Conservation (phyloP, 176 grass and related monocot genomes). For the Ampelocalamus luodianensis region DNA sequence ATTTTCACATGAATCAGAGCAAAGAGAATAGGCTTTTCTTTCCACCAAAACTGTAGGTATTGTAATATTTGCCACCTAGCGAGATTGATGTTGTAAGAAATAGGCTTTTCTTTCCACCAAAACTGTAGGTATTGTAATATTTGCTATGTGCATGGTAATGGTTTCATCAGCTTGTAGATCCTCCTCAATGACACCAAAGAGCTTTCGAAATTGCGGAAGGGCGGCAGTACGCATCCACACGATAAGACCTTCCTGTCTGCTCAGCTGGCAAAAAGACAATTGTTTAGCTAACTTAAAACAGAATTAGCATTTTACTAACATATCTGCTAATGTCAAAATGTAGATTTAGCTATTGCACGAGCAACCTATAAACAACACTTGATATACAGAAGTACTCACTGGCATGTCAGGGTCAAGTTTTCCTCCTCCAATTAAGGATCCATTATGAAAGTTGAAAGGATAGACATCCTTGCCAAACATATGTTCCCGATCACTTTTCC, state of each 20-base stretch:
- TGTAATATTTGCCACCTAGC: slow-evolving; percentile 97
- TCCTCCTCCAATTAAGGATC: slow-evolving; percentile 81
- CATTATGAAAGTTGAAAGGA: slow-evolving; percentile 98
- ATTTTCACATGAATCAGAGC: slow-evolving; percentile 81
- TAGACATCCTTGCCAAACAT: slow-evolving; percentile 94
- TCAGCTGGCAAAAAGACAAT: slow-evolving; percentile 55
- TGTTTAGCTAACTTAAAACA: slow-evolving; percentile 30
- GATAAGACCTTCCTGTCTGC: slow-evolving; percentile 90
- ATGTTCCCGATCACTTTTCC: slow-evolving; percentile 82
- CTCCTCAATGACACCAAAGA: slow-evolving; percentile 85
- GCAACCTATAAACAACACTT: slow-evolving; percentile 21
- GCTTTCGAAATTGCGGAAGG: slow-evolving; percentile 86
- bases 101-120: slow-evolving; percentile 80
- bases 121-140: slow-evolving; percentile 93
- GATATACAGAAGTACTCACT: slow-evolving; percentile 54
- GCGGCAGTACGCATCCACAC: slow-evolving; percentile 93
- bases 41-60: slow-evolving; percentile 84
- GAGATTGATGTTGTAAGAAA: slow-evolving; percentile 77
- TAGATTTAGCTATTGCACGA: background rate
- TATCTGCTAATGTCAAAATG: background rate
- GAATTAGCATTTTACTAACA: background rate
- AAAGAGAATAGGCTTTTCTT: slow-evolving; percentile 82
- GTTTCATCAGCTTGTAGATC: slow-evolving; percentile 64
- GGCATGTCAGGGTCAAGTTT: slow-evolving; percentile 75
- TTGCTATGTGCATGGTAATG: slow-evolving; percentile 64